Percentiles rank a stretch among this genome's conserved stretches.
Conservation (phyloP, 345 rosid species). For the Eucalyptus decipiens region DNA sequence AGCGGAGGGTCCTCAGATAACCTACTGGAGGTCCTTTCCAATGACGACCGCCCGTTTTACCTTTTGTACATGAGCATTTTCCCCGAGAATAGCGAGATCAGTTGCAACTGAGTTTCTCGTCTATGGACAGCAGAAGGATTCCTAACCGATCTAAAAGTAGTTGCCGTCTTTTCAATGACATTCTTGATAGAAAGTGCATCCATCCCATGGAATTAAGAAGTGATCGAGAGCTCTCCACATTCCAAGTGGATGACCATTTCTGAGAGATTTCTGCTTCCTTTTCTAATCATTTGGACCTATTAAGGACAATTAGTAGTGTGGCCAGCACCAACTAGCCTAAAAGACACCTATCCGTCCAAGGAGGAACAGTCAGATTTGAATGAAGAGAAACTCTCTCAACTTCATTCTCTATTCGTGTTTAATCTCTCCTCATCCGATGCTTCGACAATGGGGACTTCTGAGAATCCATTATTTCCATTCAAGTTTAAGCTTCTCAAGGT, state of each 20-base stretch:
- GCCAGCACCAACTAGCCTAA: neutral
- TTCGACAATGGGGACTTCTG: neutral
- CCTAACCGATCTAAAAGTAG: neutral
- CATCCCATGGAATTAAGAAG: neutral
- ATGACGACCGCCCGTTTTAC: slow-evolving; percentile 10
- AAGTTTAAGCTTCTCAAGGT: too few relatives aligned
- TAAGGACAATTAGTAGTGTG: neutral
- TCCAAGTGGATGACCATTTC: slow-evolving; percentile 7
- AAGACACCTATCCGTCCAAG: slow-evolving; percentile 12
- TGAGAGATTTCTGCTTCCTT: slow-evolving; percentile 1
- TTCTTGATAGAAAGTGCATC: slow-evolving; percentile 10
- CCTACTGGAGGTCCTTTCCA: slow-evolving; percentile 3
- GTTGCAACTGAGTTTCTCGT: neutral
- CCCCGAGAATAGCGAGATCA: slow-evolving; percentile 1
- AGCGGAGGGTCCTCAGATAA: too few relatives aligned
- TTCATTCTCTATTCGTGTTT: slow-evolving; percentile 9
- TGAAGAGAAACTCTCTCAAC: neutral
- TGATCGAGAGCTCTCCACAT: slow-evolving; percentile 7
- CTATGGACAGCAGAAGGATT: slow-evolving; percentile 23
- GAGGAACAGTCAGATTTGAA: neutral
- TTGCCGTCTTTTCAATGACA: slow-evolving; percentile 8
- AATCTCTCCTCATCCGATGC: neutral
- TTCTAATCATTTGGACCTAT: slow-evolving; percentile 6
- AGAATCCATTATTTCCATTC: neutral
- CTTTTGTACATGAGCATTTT: slow-evolving; percentile 23